Evolutionary conservation across 2,329 filamentous ascomycete species (phyloP).

Genomic region (Colletotrichum sp.): DNA sequence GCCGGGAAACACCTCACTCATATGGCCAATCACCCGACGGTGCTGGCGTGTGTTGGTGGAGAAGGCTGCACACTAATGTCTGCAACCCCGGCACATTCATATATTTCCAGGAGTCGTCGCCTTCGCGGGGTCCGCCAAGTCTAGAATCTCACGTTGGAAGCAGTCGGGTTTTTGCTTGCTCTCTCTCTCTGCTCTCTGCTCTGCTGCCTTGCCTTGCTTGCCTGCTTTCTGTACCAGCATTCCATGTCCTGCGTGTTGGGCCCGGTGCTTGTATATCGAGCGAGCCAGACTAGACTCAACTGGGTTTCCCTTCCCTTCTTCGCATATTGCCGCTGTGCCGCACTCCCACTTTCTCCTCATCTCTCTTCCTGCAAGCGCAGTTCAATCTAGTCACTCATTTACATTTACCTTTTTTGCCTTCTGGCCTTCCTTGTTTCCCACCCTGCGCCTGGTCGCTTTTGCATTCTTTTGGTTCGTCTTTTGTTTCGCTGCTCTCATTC

Average conservation of each 20-base stretch:
- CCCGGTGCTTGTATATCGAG: neutral
- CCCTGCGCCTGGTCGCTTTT: slow-evolving; percentile 4
- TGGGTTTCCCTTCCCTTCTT: slow-evolving; percentile 1
- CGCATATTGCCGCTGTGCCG: slow-evolving; percentile 4
- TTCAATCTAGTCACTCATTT: slow-evolving; percentile 5
- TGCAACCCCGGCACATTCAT: slow-evolving; percentile 6
- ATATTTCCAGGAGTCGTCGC: slow-evolving; percentile 13
- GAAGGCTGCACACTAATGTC: neutral
- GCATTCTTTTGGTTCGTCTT: slow-evolving; percentile 17
- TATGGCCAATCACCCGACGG: neutral
- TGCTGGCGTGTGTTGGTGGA: neutral
- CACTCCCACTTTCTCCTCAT: slow-evolving; percentile 7
- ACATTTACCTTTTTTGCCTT: slow-evolving; percentile 4
- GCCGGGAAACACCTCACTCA: neutral
- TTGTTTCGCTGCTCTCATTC: slow-evolving; percentile 1
- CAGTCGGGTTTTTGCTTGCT: neutral
- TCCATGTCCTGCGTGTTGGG: neutral
- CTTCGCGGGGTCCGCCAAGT: slow-evolving; percentile 14
- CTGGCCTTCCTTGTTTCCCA: neutral
- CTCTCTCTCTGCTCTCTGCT: neutral
- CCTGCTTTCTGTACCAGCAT: neutral
- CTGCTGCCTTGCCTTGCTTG: neutral
- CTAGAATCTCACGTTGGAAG: slow-evolving; percentile 15
- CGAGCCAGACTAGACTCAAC: neutral
- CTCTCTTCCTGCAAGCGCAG: slow-evolving; percentile 9